Evolutionary conservation across 495 filamentous ascomycete genomes (phyloP).

Genomic region (Aspergillus sclerotioniger): DNA sequence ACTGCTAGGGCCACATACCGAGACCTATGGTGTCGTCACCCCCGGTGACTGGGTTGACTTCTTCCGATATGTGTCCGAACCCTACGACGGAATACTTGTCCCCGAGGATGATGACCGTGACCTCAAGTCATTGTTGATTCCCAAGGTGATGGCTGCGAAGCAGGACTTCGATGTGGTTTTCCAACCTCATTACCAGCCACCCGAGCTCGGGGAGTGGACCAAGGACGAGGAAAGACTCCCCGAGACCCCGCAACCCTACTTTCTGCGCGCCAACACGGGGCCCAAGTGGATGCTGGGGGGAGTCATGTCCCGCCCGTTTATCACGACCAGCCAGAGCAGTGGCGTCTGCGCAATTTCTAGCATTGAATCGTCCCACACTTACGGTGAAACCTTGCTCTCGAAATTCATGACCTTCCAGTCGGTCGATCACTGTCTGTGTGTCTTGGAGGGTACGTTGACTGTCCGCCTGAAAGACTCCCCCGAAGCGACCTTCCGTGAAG

Average conservation of each 20-base stretch:
- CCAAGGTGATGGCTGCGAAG: slow-evolving; percentile 51
- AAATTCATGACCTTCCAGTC: slow-evolving; percentile 35
- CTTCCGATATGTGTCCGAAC: slow-evolving; percentile 49
- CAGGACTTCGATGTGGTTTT: slow-evolving; percentile 50
- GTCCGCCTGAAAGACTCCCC: slow-evolving; percentile 32
- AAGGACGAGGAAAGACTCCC: slow-evolving; percentile 41
- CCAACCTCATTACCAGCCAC: slow-evolving; percentile 39
- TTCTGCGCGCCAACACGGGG: slow-evolving; percentile 41
- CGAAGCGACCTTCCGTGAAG: slow-evolving; percentile 31
- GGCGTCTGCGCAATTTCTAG: slow-evolving; percentile 47
- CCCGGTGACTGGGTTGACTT: slow-evolving; percentile 56
- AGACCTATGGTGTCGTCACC: slow-evolving; percentile 43
- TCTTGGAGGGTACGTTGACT: slow-evolving; percentile 38
- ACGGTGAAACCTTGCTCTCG: slow-evolving; percentile 30
- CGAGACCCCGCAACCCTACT: slow-evolving; percentile 36
- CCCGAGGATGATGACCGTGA: slow-evolving; percentile 46
- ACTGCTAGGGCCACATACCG: slow-evolving; percentile 42
- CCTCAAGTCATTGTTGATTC: slow-evolving; percentile 40
- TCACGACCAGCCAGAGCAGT: slow-evolving; percentile 42
- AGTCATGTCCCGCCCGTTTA: slow-evolving; percentile 42
- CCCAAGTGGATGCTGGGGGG: slow-evolving; percentile 44
- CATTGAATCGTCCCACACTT: slow-evolving; percentile 40
- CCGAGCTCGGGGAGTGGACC: slow-evolving; percentile 40
- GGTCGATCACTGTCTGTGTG: slow-evolving; percentile 41
- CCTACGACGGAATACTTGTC: slow-evolving; percentile 48